Percentiles rank a stretch among this genome's conserved stretches.
phyloP scores from a whole-genome alignment of 1,284 basidiomycete genomes.

The Somion occarium region DNA sequence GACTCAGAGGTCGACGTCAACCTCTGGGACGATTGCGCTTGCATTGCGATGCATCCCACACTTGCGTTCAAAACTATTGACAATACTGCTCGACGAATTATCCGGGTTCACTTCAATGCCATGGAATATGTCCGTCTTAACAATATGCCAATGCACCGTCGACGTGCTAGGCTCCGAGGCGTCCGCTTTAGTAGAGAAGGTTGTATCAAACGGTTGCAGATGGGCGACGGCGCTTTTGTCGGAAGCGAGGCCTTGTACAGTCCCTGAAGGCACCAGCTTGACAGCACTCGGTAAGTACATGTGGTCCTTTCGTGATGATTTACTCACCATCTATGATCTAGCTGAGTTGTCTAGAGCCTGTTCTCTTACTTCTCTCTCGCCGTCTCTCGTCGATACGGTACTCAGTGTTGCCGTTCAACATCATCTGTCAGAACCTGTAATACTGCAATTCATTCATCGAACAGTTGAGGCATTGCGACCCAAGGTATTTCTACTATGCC shows the following conservation, averaged over 20 bases:
- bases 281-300: background rate
- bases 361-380: background rate
- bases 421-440: conserved; percentile 40
- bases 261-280: background rate
- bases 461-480: conserved; percentile 43
- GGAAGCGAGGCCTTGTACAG: background rate
- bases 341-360: background rate
- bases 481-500: conserved; percentile 44
- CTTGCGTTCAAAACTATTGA: conserved; percentile 14
- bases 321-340: background rate
- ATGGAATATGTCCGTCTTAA: background rate
- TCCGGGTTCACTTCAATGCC: background rate
- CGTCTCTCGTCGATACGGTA: conserved; percentile 63
- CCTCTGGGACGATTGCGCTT: background rate
- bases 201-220: background rate
- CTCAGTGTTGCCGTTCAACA: conserved; percentile 63
- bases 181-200: background rate
- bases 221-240: background rate
- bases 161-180: background rate
- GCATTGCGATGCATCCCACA: conserved; percentile 2
- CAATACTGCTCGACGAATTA: conserved; percentile 9
- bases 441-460: conserved; percentile 44
- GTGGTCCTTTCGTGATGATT: background rate
- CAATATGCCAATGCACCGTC: background rate
- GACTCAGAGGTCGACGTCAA: background rate